Percentiles rank a stretch among this genome's conserved stretches.
Evolutionary conservation across 192 early-diverging fungal species (phyloP).

Genomic region (Hyaloraphidium curvatum): DNA sequence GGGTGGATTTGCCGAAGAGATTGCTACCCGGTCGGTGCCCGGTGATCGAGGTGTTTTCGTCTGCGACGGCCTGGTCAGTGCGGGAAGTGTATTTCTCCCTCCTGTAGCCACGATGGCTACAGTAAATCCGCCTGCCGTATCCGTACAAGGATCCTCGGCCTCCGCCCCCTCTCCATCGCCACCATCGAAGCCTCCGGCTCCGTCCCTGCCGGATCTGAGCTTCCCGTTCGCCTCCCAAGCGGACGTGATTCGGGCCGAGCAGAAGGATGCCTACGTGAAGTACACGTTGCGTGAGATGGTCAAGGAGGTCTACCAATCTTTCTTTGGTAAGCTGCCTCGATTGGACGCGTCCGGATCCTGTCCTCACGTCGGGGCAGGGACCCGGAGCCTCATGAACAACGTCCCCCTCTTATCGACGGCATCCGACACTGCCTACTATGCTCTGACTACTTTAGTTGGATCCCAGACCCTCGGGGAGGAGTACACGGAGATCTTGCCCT

Average conservation of each 20-base stretch:
- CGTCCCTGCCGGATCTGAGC: no score
- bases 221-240: neutral
- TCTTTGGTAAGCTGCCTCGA: conserved; percentile 26
- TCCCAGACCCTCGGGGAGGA: conserved; percentile 87
- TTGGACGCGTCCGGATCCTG: neutral
- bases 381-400: no score
- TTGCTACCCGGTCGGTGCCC: no score
- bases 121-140: no score
- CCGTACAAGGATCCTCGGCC: no score
- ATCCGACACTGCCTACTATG: no score
- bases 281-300: conserved; percentile 40
- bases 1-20: no score
- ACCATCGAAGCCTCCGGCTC: neutral
- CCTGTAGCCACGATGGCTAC: no score
- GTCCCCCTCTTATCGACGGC: no score
- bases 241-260: conserved; percentile 53
- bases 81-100: no score
- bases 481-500: conserved; percentile 76
- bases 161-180: neutral
- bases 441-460: conserved; percentile 17
- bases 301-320: conserved; percentile 34
- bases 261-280: conserved; percentile 78
- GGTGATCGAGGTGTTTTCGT: no score
- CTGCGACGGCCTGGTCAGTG: no score
- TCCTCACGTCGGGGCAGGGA: conserved; percentile 24